phyloP scores from a whole-genome alignment of 441 rosid species.

The Aquilaria agallochum region DNA sequence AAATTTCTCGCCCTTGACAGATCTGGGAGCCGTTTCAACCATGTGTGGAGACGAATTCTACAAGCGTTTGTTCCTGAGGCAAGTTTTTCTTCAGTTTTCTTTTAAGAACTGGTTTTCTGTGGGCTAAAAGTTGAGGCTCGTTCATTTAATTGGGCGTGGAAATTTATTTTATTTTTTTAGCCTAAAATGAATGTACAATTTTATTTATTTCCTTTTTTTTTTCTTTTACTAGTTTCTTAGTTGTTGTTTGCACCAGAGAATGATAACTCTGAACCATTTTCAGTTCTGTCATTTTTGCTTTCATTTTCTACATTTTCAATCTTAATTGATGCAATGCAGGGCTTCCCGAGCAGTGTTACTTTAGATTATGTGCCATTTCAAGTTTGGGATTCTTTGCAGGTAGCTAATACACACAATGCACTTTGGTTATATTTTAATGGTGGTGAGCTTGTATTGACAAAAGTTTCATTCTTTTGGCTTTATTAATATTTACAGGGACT shows the following conservation, averaged over 20 bases:
- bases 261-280: too few relatives aligned
- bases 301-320: not conserved
- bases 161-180: too few relatives aligned
- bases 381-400: conserved; percentile 96
- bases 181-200: not conserved
- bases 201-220: conserved; percentile 7
- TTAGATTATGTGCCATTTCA: conserved; percentile 89
- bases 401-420: conserved; percentile 12
- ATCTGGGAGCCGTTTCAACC: conserved; percentile 62
- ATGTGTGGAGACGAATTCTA: conserved; percentile 76
- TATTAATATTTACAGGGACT: conserved; percentile 51
- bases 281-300: not conserved
- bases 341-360: conserved; percentile 87
- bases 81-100: conserved; percentile 13
- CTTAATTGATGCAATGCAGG: conserved; percentile 35
- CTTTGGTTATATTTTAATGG: not conserved
- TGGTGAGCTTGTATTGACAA: conserved; percentile 1
- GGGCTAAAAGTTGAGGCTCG: too few relatives aligned
- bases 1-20: conserved; percentile 20
- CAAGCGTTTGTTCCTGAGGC: conserved; percentile 94
- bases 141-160: too few relatives aligned
- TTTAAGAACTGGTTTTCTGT: not conserved
- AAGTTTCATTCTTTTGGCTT: not conserved
- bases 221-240: not conserved
- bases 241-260: not conserved